Evolutionary conservation across 1,284 basidiomycete species (phyloP), one percentile per base, ranked within the genome.

Genomic region (Sanghuangporus sanghuang): DNA sequence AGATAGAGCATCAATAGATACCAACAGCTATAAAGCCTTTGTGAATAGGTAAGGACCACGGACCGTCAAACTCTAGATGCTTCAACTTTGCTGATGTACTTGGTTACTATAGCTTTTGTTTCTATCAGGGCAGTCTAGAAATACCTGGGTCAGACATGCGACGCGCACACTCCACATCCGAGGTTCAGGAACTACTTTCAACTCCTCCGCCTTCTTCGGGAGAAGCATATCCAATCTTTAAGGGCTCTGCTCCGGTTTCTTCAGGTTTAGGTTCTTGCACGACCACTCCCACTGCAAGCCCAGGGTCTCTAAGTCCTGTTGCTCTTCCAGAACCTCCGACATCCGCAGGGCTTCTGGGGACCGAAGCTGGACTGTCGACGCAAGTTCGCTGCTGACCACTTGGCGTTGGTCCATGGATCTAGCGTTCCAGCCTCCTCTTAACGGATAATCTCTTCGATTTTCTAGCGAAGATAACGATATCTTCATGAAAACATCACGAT

Each of bases 21-120:
- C 67, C 32, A 71, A 78, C 42, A 76, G 78, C 67, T 90, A 90
- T 69, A 78, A 78, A 64, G 80, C 83, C 64, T 85, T 90, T 67
- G 71, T 91, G 66, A 82, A 82, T 71, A 83, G 79, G 89, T 89
- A 67, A 66, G 85, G 79, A n/a, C n/a, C n/a, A n/a, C n/a, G n/a
- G n/a, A n/a, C n/a, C 27, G 27, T 5, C 27, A 32, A 32, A 5
- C 27, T 2, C 27, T 32, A 32, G 27, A 32, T 5, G 27, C 27
- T 32, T 32, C 27, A 32, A 32, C 27, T 56, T 32, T 40, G 56
- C 64, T 36, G 38, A 59, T 63, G 49, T 32, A 39, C 14, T 11
- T 27, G 64, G 35, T 64, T 64, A 49, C 44, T 56, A 61, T 65
- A 91, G 89, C 68, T 90, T 88, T 72, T 91, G 89, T 76, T 92